phyloP scores from a whole-genome alignment of 225 moss, liverwort and hornwort genomes.

The Ulota crispa region DNA sequence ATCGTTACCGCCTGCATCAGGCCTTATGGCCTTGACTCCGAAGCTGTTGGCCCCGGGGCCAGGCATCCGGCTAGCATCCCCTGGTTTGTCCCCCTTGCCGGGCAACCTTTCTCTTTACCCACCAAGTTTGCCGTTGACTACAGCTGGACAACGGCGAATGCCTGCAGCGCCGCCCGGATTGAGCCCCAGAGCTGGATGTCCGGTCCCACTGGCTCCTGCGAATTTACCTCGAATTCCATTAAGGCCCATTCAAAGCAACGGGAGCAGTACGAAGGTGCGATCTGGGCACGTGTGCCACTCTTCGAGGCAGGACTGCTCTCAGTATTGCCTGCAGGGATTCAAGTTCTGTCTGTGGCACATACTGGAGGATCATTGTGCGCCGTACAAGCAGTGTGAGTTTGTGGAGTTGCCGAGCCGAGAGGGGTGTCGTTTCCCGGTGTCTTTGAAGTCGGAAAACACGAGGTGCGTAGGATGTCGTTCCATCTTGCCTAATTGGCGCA shows the following conservation, averaged over 20 bases:
- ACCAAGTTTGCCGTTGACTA: slow-evolving; percentile 31
- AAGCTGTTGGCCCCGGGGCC: slow-evolving; percentile 37
- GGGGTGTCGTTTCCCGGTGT: slow-evolving; percentile 81
- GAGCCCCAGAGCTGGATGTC: slow-evolving; percentile 22
- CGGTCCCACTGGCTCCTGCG: slow-evolving; percentile 28
- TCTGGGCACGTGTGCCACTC: slow-evolving; percentile 75
- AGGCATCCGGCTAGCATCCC: slow-evolving; percentile 33
- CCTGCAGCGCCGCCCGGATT: slow-evolving; percentile 22
- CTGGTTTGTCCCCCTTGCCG: slow-evolving; percentile 36
- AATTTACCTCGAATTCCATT: slow-evolving; percentile 42
- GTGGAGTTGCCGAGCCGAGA: slow-evolving; percentile 58
- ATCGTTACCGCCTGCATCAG: slow-evolving; percentile 35
- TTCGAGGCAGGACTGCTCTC: slow-evolving; percentile 64
- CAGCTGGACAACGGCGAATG: slow-evolving; percentile 35
- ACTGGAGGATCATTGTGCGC: slow-evolving; percentile 75
- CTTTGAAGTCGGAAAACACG: slow-evolving; percentile 62
- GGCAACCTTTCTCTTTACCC: slow-evolving; percentile 37
- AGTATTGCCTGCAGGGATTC: slow-evolving; percentile 81
- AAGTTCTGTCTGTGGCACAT: slow-evolving; percentile 88
- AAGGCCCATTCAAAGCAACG: slow-evolving; percentile 34
- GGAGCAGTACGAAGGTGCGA: slow-evolving; percentile 26
- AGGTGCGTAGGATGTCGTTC: slow-evolving; percentile 45
- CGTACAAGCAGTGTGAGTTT: slow-evolving; percentile 90
- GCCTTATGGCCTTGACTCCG: slow-evolving; percentile 34
- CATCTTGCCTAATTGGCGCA: not conserved